Base-by-base conservation (phyloP, 257 asterid genomes). In the Plantago elongata region DNA sequence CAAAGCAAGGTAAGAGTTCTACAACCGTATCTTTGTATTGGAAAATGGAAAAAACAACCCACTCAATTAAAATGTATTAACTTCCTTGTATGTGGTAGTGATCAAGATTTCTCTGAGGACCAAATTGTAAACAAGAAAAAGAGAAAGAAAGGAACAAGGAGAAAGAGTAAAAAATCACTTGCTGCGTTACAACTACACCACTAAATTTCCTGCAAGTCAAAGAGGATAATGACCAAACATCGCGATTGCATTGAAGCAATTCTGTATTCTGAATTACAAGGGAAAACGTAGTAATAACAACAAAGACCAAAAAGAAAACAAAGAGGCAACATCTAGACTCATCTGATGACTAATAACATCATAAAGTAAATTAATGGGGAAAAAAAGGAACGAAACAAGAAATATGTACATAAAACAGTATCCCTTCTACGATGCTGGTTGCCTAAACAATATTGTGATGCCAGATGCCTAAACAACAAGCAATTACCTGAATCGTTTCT, bases 401-500 rank as follows among this genome's bases (percentile, higher is more conserved):
- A 13, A 50, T 40, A 38, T 43, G 58, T 58, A 27, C 37, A 42
- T 34, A 60, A 60, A 52, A 11, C 29, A 43, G 11, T 42, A 56
- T 42, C 46, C 51, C 58, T 37, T 57, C 62, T 55, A 69, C 43
- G 54, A 52, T 17, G 48, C 45, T 15, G 52, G 42, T 42, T 57
- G 40, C 60, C 73, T 54, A 63, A 57, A 71, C 54, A 62, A 72
- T 65, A 69, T 34, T 34, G 8, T 34, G 40, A 4, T 17, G 48
- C 45, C 16, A 52, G 46, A 46, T 60, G 45, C 60, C 73, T 54
- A 65, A 57, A 71, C 50, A 62, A 70, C 63, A 71, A 54, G 61
- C 63, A 72, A 64, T 79, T 75, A 90, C 97, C 97, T 90, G 79
- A 87, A 90, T 18, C 93, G 84, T 74, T 90, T 90, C 80, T 87